phyloP scores from a whole-genome alignment of 805 yeast species.

The Lachancea quebecensis region DNA sequence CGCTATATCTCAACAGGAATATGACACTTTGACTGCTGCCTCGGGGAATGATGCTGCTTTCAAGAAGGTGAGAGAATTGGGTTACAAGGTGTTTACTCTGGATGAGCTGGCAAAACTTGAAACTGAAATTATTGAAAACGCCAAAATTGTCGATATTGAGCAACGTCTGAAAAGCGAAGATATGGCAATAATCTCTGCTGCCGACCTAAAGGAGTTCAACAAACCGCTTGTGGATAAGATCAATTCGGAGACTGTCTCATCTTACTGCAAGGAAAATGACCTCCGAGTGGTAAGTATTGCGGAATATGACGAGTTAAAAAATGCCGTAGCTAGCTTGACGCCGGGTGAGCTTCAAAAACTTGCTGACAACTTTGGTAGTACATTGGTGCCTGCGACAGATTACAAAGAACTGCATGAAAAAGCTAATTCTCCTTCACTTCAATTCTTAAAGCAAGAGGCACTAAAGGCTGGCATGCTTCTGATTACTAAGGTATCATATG shows the following conservation, averaged over 20 bases:
- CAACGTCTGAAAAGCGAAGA: constrained; percentile 11
- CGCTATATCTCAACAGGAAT: constrained; percentile 13
- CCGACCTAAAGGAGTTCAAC: constrained; percentile 10
- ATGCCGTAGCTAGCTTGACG: constrained; percentile 12
- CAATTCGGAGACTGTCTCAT: constrained; percentile 10
- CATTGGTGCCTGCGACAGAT: constrained; percentile 10
- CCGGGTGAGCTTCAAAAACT: constrained; percentile 13
- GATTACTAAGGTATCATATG: not conserved
- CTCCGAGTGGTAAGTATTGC: constrained; percentile 10
- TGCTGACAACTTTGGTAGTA: constrained; percentile 10
- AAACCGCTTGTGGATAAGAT: constrained; percentile 10
- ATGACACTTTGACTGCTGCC: constrained; percentile 6
- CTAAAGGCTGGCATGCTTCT: not conserved
- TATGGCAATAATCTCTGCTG: constrained; percentile 12
- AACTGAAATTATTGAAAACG: constrained; percentile 5
- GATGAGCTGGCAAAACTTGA: constrained; percentile 10
- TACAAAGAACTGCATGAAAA: constrained; percentile 4
- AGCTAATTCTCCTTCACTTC: constrained; percentile 7
- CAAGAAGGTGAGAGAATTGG: constrained; percentile 11
- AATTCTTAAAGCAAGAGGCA: constrained; percentile 12
- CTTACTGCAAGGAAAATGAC: constrained; percentile 14
- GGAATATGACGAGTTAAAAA: constrained; percentile 13
- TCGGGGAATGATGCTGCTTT: constrained; percentile 9
- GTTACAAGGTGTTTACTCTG: constrained; percentile 14
- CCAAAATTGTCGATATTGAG: constrained; percentile 7